Evolutionary conservation across 1,284 basidiomycete genomes (phyloP), one percentile per base, ranked within the genome.

Genomic region (Rhizoctonia solani): DNA sequence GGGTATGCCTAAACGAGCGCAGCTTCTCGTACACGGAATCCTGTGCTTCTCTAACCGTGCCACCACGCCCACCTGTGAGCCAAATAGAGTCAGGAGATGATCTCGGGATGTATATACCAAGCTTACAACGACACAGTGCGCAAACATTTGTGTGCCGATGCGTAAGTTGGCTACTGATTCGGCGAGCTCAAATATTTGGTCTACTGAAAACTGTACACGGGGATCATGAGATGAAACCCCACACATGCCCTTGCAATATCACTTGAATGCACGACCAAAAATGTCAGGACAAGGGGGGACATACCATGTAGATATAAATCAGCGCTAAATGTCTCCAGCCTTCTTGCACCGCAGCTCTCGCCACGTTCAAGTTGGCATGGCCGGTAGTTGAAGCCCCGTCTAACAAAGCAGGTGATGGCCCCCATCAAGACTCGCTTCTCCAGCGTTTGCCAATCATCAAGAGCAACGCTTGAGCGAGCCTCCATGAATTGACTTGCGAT

Each of bases 241-340:
- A 39, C 61, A 52, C 61, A 65, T 65, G 1, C 49, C 61, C 61
- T 65, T 16, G 9, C 13, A 47, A 30, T 13, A n/a, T n/a, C 19
- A 3, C 30, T 23, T 14, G 16, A n/a, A 29, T 3, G 1, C 8
- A 3, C 16, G 1, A 14, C 3, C 2, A 11, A 21, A 25, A 37
- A 8, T 9, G 44, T 19, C 8, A 25, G 9, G 37, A 25, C 8
- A 1, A 21, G 37, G 16, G 23, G n/a, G n/a, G n/a, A n/a, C n/a
- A n/a, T n/a, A 65, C 61, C 61, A 65, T 65, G 25, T 65, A 54
- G 5, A 65, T 41, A 19, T 65, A 65, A 21, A 65, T 54, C 4
- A 65, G 27, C 27, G 53, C 49, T 3, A 50, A 49, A 30, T 54
- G 61, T 50, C 61, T 65, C 61, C 61, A 53, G 21, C 25, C 29